A percentile compares a stretch with the other conserved stretches of the same genome.
These are phyloP conservation scores for Ganoderma lucidum DNA, from an alignment of 1,284 basidiomycete species.

Conservation along the genomic window DNA sequence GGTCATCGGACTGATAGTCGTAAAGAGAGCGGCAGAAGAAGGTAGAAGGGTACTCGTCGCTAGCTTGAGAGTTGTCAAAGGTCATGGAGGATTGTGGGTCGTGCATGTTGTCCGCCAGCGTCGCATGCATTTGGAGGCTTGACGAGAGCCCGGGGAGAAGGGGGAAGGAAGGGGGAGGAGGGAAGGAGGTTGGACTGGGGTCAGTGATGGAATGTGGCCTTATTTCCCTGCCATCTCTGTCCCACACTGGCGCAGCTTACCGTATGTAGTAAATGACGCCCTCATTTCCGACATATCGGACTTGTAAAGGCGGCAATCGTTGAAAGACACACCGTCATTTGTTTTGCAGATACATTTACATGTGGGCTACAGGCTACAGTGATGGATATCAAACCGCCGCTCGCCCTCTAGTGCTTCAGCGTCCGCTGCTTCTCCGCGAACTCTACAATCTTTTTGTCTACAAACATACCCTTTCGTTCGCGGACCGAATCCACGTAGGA, in stretches of 20 bases:
- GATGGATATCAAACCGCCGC: neutral
- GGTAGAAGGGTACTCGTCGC: slow-evolving; percentile 62
- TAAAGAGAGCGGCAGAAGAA: slow-evolving; percentile 94
- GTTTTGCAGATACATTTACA: neutral
- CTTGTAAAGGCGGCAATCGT: neutral
- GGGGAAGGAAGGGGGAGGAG: slow-evolving; percentile 6
- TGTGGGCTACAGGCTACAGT: neutral
- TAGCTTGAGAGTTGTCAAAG: slow-evolving; percentile 38
- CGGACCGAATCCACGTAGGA: slow-evolving; percentile 93
- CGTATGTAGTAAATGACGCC: slow-evolving; percentile 5
- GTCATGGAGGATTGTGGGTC: slow-evolving; percentile 28
- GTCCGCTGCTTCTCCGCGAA: slow-evolving; percentile 97
- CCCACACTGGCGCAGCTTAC: slow-evolving; percentile 27
- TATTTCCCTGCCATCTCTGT: slow-evolving; percentile 19
- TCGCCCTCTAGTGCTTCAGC: slow-evolving; percentile 73
- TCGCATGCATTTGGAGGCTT: slow-evolving; percentile 28
- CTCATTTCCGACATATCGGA: slow-evolving; percentile 6
- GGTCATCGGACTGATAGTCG: slow-evolving; percentile 88
- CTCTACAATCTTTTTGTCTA: slow-evolving; percentile 92
- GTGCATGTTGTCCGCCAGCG: slow-evolving; percentile 32
- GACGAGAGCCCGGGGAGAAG: slow-evolving; percentile 10
- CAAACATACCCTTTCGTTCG: slow-evolving; percentile 94
- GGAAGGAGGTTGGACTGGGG: slow-evolving; percentile 21
- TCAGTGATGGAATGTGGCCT: slow-evolving; percentile 13
- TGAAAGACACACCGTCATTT: neutral